Evolutionary conservation across 495 filamentous ascomycete species (phyloP).

Genomic region (Annulohypoxylon moriforme): DNA sequence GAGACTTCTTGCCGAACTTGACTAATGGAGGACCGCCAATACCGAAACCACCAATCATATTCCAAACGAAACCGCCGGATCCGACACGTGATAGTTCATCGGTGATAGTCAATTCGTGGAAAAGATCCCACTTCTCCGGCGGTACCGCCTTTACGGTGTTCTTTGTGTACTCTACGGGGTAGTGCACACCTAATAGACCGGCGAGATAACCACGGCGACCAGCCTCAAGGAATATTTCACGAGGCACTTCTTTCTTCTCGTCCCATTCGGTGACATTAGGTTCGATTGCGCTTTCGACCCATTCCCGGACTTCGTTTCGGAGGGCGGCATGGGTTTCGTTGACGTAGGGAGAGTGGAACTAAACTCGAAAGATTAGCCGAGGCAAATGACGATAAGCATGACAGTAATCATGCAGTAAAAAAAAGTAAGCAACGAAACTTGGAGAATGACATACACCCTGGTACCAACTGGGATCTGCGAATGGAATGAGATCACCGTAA

Average conservation of each 20-base stretch:
- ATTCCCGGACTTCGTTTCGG: conserved; percentile 87
- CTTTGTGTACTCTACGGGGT: conserved; percentile 77
- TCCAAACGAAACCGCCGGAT: conserved; percentile 98
- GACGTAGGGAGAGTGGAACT: conserved; percentile 97
- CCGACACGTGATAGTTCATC: conserved; percentile 91
- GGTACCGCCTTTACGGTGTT: conserved; percentile 79
- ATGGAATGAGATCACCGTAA: conserved; percentile 88
- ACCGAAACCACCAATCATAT: conserved; percentile 91
- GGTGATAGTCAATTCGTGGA: conserved; percentile 95
- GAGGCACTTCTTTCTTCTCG: conserved; percentile 88
- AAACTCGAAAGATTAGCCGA: conserved; percentile 20
- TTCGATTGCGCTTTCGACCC: conserved; percentile 91
- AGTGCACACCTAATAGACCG: conserved; percentile 85
- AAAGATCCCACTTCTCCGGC: conserved; percentile 94
- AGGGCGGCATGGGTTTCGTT: conserved; percentile 92
- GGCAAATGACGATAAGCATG: background rate
- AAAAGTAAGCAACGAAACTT: background rate
- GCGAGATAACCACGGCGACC: conserved; percentile 92
- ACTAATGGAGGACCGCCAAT: conserved; percentile 93
- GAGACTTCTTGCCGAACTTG: conserved; percentile 88
- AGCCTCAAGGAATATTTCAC: conserved; percentile 93
- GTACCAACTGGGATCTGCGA: conserved; percentile 94
- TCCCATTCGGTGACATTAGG: conserved; percentile 97
- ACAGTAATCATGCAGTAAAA: background rate
- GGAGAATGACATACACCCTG: conserved; percentile 72